Conservation (phyloP, 2,329 filamentous ascomycete species). For the Xylariaceae sp. region DNA sequence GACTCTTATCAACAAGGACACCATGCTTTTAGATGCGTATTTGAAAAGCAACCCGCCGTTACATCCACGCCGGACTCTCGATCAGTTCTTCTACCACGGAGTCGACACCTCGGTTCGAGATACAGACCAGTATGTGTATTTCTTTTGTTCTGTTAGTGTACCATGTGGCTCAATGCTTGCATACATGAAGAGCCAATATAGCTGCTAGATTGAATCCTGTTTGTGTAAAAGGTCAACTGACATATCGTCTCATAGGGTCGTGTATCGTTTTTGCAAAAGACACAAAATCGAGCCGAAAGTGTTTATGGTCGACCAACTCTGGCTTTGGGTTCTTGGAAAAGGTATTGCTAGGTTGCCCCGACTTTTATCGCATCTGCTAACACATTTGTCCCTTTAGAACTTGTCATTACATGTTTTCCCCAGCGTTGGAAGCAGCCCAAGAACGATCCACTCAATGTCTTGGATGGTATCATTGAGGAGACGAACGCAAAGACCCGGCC, state of each 20-base stretch:
- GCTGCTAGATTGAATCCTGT: too few relatives aligned
- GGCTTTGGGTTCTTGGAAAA: constrained; percentile 56
- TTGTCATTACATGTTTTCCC: constrained; percentile 56
- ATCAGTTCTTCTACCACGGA: constrained; percentile 62
- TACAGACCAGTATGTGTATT: constrained; percentile 44
- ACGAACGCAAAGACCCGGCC: constrained; percentile 59
- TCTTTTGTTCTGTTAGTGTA: not conserved
- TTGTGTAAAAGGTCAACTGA: not conserved
- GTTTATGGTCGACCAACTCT: constrained; percentile 65
- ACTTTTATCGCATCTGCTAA: not conserved
- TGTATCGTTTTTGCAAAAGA: constrained; percentile 50
- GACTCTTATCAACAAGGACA: constrained; percentile 33
- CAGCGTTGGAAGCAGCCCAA: constrained; percentile 55
- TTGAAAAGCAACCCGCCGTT: constrained; percentile 42
- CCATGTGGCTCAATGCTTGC: too few relatives aligned
- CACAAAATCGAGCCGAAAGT: constrained; percentile 47
- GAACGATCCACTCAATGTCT: constrained; percentile 57
- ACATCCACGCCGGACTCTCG: constrained; percentile 57
- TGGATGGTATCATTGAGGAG: constrained; percentile 59
- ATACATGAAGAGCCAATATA: too few relatives aligned
- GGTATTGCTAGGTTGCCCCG: constrained; percentile 18
- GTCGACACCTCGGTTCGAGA: constrained; percentile 57
- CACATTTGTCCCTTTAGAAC: constrained; percentile 34
- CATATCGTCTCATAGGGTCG: constrained; percentile 36
- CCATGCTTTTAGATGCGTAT: constrained; percentile 45